Base-by-base conservation (phyloP, 805 yeast genomes). In the Ogataea paraovalis region DNA sequence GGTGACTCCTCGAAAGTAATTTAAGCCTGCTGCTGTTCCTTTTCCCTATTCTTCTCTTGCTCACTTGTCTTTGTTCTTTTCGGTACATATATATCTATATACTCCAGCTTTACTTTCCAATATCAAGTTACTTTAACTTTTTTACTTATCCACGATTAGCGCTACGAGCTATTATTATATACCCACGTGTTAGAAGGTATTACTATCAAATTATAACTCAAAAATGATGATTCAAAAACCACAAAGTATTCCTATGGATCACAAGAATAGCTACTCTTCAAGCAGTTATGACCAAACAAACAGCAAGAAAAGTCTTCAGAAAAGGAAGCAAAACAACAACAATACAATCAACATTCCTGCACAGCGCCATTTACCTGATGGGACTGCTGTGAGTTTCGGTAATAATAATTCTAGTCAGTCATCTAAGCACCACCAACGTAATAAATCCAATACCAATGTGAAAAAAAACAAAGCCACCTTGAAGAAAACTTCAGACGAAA, bases 291-390 rank as follows among this genome's bases (percentile, higher is more conserved):
- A 39, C 38, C 42, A 47, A 27, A 20, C 20, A 38, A 37, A 41
- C 36, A 33, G 39, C 39, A 41, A 47, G 39, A 42, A 42, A 27
- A 37, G 43, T 5, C 13, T 33, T 33, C 70, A 80, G 36, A 79
- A 80, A 47, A 57, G 54, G 38, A 64, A 61, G 48, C 61, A 58
- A 27, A 46, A 46, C 21, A 52, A 48, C 12, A 53, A 25, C 61
- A 27, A 51, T 51, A 25, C 9, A 6, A 10, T 25, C 28, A 25
- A 25, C 19, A 61, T 56, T 21, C 68, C 69, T 7, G 67, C 66
- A 14, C 58, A 65, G 53, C 58, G 57, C 51, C 63, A 52, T 70
- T 53, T 56, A n/a, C 60, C 62, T 10, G 61, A 61, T 37, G 63
- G 62, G 20, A 42, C 54, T n/a, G 38, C 54, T 20, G 65, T 60